Evolutionary conservation across 2,329 filamentous ascomycete species (phyloP).

Genomic region (Epichloe typhina): DNA sequence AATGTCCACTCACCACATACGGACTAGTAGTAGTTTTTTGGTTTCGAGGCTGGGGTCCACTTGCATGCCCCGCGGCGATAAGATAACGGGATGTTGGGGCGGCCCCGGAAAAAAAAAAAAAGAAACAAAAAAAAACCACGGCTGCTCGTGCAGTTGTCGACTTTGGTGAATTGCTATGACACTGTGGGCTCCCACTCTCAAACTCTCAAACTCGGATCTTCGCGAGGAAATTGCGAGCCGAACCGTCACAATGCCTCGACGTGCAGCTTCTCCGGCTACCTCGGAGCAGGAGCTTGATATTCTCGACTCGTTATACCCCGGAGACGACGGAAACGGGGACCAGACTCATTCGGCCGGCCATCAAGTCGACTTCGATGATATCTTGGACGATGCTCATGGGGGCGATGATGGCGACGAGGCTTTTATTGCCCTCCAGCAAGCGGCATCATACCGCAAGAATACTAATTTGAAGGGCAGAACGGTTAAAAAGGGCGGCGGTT

Average conservation of each 20-base stretch:
- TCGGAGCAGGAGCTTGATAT: constrained; percentile 94
- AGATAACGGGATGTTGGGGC: constrained; percentile 19
- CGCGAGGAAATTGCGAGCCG: constrained; percentile 11
- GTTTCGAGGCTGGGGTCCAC: constrained; percentile 7
- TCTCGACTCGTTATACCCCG: constrained; percentile 59
- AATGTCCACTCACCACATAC: too few species aligned
- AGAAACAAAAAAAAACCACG: neutral
- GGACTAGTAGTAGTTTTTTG: too few species aligned
- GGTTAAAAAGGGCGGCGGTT: constrained; percentile 90
- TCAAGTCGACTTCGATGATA: constrained; percentile 45
- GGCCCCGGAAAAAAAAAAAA: neutral
- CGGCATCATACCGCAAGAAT: constrained; percentile 75
- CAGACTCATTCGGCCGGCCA: constrained; percentile 23
- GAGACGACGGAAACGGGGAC: constrained; percentile 36
- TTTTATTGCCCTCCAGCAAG: constrained; percentile 81
- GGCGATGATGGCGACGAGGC: constrained; percentile 62
- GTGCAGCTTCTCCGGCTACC: constrained; percentile 64
- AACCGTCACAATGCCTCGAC: constrained; percentile 46
- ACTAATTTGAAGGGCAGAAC: constrained; percentile 71
- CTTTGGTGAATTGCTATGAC: too few species aligned
- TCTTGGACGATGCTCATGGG: constrained; percentile 38
- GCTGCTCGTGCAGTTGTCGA: too few species aligned
- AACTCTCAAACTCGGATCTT: neutral
- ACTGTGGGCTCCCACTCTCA: too few species aligned
- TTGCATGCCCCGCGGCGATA: constrained; percentile 21